Percentiles rank a stretch among this genome's conserved stretches.
Conservation (phyloP, 805 yeast genomes). For the Vanderwaltozyma yarrowii region DNA sequence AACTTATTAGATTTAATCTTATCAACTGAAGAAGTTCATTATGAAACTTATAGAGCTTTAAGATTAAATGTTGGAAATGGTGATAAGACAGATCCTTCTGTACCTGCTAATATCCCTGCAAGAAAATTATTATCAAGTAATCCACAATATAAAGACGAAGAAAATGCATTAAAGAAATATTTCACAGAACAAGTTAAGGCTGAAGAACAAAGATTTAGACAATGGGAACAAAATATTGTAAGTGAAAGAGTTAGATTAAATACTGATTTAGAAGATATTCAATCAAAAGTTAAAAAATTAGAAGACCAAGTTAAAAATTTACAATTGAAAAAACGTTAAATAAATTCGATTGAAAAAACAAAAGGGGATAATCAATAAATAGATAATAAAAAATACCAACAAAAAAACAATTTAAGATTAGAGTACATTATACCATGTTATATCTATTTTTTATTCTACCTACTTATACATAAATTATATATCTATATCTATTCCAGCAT, state of each 20-base stretch:
- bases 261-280: conserved; percentile 86
- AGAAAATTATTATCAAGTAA: conserved; percentile 52
- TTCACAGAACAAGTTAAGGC: conserved; percentile 95
- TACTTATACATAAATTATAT: no score
- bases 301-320: conserved; percentile 67
- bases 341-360: background rate
- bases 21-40: conserved; percentile 73
- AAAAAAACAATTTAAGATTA: no score
- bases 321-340: conserved; percentile 41
- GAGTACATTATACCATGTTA: no score
- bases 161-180: conserved; percentile 82
- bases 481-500: no score
- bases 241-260: conserved; percentile 91
- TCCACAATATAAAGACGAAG: conserved; percentile 94
- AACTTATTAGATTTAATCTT: conserved; percentile 74
- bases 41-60: conserved; percentile 64
- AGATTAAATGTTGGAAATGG: conserved; percentile 47
- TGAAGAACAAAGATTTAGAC: conserved; percentile 94
- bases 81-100: conserved; percentile 25
- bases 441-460: no score
- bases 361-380: no score
- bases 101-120: conserved; percentile 33
- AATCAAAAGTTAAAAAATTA: conserved; percentile 58
- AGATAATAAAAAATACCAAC: no score
- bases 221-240: conserved; percentile 96